Percentiles rank a stretch among this genome's conserved stretches.
phyloP scores from a whole-genome alignment of 225 moss, liverwort and hornwort species.

The Takakia lepidozioides region DNA sequence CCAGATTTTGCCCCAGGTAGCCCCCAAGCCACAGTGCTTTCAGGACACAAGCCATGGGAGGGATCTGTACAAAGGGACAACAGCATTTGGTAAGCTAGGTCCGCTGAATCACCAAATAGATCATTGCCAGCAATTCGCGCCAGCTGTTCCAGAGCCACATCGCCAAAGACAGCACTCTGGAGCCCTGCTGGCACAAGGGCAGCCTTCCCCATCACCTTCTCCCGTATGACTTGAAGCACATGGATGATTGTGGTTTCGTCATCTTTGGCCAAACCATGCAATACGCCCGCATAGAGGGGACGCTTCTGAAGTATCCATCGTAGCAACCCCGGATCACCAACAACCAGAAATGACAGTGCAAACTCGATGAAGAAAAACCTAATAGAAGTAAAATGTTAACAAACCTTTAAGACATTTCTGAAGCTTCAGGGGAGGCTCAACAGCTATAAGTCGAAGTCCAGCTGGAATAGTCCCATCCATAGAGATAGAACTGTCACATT shows the following conservation, averaged over 20 bases:
- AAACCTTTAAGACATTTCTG: too few relatives aligned
- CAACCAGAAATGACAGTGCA: slow-evolving; percentile 76
- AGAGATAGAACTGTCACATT: too few relatives aligned
- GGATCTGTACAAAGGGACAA: slow-evolving; percentile 86
- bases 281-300: slow-evolving; percentile 84
- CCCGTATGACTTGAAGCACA: slow-evolving; percentile 67
- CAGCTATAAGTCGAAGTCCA: too few relatives aligned
- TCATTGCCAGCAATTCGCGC: slow-evolving; percentile 75
- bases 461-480: too few relatives aligned
- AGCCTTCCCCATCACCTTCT: slow-evolving; percentile 78
- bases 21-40: slow-evolving; percentile 49
- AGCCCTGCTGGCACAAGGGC: slow-evolving; percentile 84
- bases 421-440: too few relatives aligned
- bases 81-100: slow-evolving; percentile 72
- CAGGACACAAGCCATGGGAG: slow-evolving; percentile 89
- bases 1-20: slow-evolving; percentile 30
- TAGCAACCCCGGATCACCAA: slow-evolving; percentile 82
- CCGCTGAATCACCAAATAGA: slow-evolving; percentile 48
- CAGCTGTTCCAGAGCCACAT: slow-evolving; percentile 90
- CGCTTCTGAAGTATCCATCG: slow-evolving; percentile 98
- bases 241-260: slow-evolving; percentile 52
- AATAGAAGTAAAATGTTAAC: not conserved
- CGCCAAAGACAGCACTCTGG: slow-evolving; percentile 90
- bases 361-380: slow-evolving; percentile 82
- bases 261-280: slow-evolving; percentile 84